Percentiles rank a stretch among this genome's conserved stretches.
phyloP scores from a whole-genome alignment of 2,329 filamentous ascomycete species.

The Fusarium torulosum region DNA sequence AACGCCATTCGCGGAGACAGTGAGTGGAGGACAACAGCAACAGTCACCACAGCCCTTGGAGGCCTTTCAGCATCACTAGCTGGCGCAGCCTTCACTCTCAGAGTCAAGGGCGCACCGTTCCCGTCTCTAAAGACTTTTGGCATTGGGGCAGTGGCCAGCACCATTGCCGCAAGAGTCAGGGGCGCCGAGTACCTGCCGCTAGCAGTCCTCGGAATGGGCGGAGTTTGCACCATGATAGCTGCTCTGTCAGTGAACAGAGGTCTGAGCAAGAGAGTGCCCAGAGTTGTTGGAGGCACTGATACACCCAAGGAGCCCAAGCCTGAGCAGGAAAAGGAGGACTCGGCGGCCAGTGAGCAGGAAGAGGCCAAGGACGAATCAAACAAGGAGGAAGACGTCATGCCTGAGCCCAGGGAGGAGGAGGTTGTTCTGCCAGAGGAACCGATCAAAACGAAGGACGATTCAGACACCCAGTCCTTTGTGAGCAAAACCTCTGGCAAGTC shows the following conservation, averaged over 20 bases:
- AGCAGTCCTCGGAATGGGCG: constrained; percentile 27
- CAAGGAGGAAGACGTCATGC: constrained; percentile 13
- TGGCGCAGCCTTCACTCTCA: constrained; percentile 24
- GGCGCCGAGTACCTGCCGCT: constrained; percentile 29
- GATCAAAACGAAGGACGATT: constrained; percentile 24
- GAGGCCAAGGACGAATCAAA: constrained; percentile 23
- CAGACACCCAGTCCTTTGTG: constrained; percentile 12
- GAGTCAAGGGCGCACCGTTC: constrained; percentile 31
- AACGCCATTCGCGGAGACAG: constrained; percentile 29
- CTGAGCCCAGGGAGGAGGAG: constrained; percentile 2
- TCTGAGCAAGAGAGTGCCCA: constrained; percentile 29
- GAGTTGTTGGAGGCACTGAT: constrained; percentile 28
- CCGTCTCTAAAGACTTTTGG: constrained; percentile 24
- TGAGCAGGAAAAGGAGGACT: constrained; percentile 30
- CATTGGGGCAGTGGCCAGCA: constrained; percentile 10
- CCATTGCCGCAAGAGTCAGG: constrained; percentile 19
- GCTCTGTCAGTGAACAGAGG: constrained; percentile 24
- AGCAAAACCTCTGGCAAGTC: constrained; percentile 32
- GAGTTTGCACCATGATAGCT: constrained; percentile 31
- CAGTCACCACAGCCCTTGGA: constrained; percentile 32
- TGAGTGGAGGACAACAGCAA: constrained; percentile 35
- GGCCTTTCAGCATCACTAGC: constrained; percentile 32
- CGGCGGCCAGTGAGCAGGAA: constrained; percentile 29
- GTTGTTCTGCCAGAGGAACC: constrained; percentile 11
- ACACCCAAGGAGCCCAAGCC: constrained; percentile 28